phyloP scores from a whole-genome alignment of 23 red algal genomes.

The Gracilaria vermiculophylla region DNA sequence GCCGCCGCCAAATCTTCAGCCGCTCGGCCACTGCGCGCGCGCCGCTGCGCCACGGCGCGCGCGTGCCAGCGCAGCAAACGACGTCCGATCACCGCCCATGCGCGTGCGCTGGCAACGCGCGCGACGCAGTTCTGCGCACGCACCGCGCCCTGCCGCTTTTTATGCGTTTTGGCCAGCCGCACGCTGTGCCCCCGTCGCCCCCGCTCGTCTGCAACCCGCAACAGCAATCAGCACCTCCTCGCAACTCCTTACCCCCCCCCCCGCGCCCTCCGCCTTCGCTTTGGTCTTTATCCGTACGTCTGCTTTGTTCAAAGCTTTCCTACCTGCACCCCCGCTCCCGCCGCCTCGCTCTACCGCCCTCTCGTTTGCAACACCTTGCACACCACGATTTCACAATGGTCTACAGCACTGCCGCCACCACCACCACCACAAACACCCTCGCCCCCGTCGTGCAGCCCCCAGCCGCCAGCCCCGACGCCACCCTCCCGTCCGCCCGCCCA shows the following conservation, averaged over 20 bases:
- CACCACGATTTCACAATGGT: constrained; percentile 21
- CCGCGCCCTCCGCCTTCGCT: neutral
- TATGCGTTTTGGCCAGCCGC: too few relatives aligned
- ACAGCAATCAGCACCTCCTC: neutral
- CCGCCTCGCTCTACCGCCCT: neutral
- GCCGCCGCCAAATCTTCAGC: too few relatives aligned
- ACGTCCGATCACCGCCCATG: neutral
- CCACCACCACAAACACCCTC: neutral
- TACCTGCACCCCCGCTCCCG: neutral
- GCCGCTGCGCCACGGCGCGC: neutral
- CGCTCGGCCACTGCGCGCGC: too few relatives aligned
- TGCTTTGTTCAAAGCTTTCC: neutral
- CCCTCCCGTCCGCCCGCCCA: neutral
- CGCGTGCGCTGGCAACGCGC: neutral
- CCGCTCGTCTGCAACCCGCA: neutral
- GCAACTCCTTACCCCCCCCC: neutral
- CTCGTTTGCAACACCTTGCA: neutral
- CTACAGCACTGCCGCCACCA: neutral
- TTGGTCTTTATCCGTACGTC: neutral
- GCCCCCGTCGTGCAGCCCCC: neutral
- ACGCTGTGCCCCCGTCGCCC: neutral
- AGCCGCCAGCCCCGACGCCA: neutral
- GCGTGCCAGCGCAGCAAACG: constrained; percentile 10
- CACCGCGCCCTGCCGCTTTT: neutral
- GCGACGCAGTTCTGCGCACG: neutral